These are phyloP conservation scores for Russula brevipes DNA, from an alignment of 768 basidiomycete genomes.

Conservation along the genomic window DNA sequence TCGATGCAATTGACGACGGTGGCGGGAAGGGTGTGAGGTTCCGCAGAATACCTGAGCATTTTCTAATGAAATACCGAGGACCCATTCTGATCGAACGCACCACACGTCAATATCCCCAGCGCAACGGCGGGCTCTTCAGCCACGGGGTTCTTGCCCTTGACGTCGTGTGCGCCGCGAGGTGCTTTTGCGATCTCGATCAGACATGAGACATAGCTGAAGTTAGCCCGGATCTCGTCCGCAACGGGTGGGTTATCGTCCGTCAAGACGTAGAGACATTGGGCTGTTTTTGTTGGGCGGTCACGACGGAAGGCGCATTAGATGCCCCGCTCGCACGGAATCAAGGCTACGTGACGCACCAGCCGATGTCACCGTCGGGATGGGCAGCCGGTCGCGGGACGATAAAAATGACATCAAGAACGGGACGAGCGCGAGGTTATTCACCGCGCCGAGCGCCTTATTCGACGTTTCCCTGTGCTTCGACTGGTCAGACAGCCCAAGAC, in stretches of 20 bases:
- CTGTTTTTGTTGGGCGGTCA: slow-evolving; percentile 36
- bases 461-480: slow-evolving; percentile 67
- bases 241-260: slow-evolving; percentile 86
- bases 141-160: slow-evolving; percentile 40
- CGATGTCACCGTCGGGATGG: slow-evolving; percentile 66
- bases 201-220: slow-evolving; percentile 57
- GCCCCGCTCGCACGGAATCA: neutral
- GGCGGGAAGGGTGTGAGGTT: slow-evolving; percentile 74
- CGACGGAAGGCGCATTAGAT: neutral
- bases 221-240: slow-evolving; percentile 55
- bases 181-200: slow-evolving; percentile 57
- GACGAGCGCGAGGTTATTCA: slow-evolving; percentile 72
- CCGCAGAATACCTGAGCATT: slow-evolving; percentile 58
- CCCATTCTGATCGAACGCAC: slow-evolving; percentile 35
- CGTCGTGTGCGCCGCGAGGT: slow-evolving; percentile 30
- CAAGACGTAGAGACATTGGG: slow-evolving; percentile 88
- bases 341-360: slow-evolving; percentile 51
- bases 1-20: slow-evolving; percentile 52
- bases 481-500: slow-evolving; percentile 27
- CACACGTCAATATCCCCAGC: slow-evolving; percentile 65
- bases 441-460: slow-evolving; percentile 82
- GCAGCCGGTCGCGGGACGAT: slow-evolving; percentile 59
- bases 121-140: slow-evolving; percentile 46
- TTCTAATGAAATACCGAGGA: slow-evolving; percentile 4
- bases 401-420: slow-evolving; percentile 93